These are phyloP conservation scores for Farysia itapuensis DNA, from an alignment of 1,284 basidiomycete species.

Conservation along the genomic window DNA sequence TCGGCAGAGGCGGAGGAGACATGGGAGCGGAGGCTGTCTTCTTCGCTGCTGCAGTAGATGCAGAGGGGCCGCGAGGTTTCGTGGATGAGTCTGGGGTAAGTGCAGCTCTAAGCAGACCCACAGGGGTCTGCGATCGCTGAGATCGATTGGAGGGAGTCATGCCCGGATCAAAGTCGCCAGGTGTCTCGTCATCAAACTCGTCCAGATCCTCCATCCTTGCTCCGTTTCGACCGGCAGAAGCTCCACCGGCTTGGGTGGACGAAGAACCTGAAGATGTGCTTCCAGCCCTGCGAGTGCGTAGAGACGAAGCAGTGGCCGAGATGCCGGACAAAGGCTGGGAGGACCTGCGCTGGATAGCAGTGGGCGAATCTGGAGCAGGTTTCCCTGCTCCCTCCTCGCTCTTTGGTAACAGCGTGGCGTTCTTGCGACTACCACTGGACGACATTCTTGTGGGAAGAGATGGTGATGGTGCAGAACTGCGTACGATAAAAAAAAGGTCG, in stretches of 20 bases:
- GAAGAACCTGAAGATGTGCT: constrained; percentile 18
- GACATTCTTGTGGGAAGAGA: too few relatives aligned
- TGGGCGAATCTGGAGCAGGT: too few relatives aligned
- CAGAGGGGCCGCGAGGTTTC: constrained; percentile 5
- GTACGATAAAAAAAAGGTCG: too few relatives aligned
- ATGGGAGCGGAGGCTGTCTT: constrained; percentile 14
- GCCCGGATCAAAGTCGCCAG: constrained; percentile 41
- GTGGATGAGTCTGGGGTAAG: constrained; percentile 4
- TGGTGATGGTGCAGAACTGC: too few relatives aligned
- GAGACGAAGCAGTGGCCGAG: constrained; percentile 51
- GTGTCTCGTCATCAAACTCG: constrained; percentile 52
- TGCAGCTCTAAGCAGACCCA: constrained; percentile 13
- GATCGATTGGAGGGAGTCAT: constrained; percentile 17
- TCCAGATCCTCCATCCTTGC: constrained; percentile 13
- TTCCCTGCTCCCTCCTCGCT: too few relatives aligned
- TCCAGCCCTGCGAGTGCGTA: constrained; percentile 41
- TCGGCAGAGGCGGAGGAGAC: constrained; percentile 17
- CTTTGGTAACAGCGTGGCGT: too few relatives aligned
- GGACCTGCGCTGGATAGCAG: constrained; percentile 27
- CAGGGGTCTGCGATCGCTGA: constrained; percentile 2
- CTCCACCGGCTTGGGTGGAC: too few relatives aligned
- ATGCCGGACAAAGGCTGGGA: constrained; percentile 52
- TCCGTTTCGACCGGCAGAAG: too few relatives aligned
- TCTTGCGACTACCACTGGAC: too few relatives aligned
- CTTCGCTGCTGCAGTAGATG: background rate